These are phyloP conservation scores for Endocarpon pusillum DNA, from an alignment of 495 filamentous ascomycete genomes.

Conservation along the genomic window DNA sequence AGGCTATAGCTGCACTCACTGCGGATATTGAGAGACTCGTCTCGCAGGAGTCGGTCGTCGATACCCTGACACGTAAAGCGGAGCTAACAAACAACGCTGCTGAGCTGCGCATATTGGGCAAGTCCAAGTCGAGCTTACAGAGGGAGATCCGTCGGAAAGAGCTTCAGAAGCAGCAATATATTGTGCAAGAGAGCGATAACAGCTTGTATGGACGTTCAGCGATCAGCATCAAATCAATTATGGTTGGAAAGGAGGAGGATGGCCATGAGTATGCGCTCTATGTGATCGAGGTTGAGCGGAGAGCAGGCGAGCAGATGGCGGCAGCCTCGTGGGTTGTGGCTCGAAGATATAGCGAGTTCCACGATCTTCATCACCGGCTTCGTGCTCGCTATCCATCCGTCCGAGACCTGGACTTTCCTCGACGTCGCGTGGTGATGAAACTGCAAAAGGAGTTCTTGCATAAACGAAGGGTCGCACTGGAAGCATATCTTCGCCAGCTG, in stretches of 20 bases:
- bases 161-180: slow-evolving; percentile 90
- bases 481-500: slow-evolving; percentile 71
- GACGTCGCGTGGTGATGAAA: slow-evolving; percentile 85
- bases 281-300: slow-evolving; percentile 75
- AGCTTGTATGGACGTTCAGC: slow-evolving; percentile 84
- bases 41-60: slow-evolving; percentile 78
- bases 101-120: slow-evolving; percentile 79
- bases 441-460: slow-evolving; percentile 88
- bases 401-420: slow-evolving; percentile 77
- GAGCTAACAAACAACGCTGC: slow-evolving; percentile 93
- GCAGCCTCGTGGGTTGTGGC: slow-evolving; percentile 68
- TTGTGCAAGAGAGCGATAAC: slow-evolving; percentile 95
- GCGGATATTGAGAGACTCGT: slow-evolving; percentile 78
- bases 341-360: slow-evolving; percentile 87
- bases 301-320: slow-evolving; percentile 79
- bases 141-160: slow-evolving; percentile 88
- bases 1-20: slow-evolving; percentile 73
- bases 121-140: slow-evolving; percentile 84
- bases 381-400: slow-evolving; percentile 72
- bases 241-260: slow-evolving; percentile 80
- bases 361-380: slow-evolving; percentile 82
- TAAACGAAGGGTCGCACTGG: slow-evolving; percentile 66
- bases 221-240: slow-evolving; percentile 77
- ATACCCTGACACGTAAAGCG: slow-evolving; percentile 82
- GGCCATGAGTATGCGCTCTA: slow-evolving; percentile 90